A percentile compares a stretch with the other conserved stretches of the same genome.
Conservation (phyloP, 1,284 basidiomycete genomes). For the Naganishia liquefaciens region DNA sequence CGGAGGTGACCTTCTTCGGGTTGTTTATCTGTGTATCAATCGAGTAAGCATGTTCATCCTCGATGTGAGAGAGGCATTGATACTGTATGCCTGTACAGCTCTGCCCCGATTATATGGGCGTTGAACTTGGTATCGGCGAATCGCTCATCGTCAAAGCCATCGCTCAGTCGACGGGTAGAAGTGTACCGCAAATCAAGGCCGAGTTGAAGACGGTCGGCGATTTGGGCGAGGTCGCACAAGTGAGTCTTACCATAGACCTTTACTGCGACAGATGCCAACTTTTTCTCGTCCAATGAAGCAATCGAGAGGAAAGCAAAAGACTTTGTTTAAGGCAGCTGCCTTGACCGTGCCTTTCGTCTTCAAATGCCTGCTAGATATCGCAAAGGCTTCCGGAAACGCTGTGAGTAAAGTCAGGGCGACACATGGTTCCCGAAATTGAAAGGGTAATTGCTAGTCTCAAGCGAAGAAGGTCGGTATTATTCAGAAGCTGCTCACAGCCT, state of each 20-base stretch:
- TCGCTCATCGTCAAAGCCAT: constrained; percentile 94
- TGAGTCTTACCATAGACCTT: constrained; percentile 46
- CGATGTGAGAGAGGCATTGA: neutral
- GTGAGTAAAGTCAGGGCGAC: constrained; percentile 55
- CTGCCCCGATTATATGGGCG: constrained; percentile 91
- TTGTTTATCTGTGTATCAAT: constrained; percentile 96
- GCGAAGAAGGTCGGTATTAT: constrained; percentile 93
- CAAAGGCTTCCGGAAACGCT: constrained; percentile 75
- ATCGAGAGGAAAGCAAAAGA: constrained; percentile 82
- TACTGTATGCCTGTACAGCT: constrained; percentile 58
- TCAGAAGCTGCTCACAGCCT: constrained; percentile 89
- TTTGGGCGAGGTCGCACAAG: constrained; percentile 92
- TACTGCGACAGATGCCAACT: neutral
- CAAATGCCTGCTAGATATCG: constrained; percentile 80
- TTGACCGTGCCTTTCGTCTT: constrained; percentile 88
- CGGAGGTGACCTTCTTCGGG: constrained; percentile 71
- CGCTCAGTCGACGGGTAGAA: constrained; percentile 88
- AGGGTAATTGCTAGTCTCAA: constrained; percentile 67
- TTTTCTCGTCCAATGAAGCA: constrained; percentile 13
- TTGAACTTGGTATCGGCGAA: constrained; percentile 97
- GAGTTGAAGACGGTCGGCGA: constrained; percentile 95
- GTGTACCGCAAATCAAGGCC: constrained; percentile 76
- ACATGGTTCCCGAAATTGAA: constrained; percentile 36
- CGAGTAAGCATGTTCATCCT: constrained; percentile 61
- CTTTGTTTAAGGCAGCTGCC: constrained; percentile 90